phyloP scores from a whole-genome alignment of 805 yeast species.

The Blastobotrys attinorum region DNA sequence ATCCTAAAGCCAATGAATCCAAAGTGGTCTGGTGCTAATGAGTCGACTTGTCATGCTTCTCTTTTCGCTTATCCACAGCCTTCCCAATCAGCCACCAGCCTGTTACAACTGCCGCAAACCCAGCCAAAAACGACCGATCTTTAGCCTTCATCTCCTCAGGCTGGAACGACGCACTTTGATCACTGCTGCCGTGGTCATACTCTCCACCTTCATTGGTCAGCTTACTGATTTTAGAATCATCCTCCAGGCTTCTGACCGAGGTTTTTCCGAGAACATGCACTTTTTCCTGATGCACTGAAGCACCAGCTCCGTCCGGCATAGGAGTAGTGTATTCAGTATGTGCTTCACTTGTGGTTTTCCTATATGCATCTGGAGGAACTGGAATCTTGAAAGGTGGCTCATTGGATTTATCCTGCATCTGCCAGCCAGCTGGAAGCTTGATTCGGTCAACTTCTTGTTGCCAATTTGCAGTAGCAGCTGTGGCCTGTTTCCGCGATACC shows the following conservation, averaged over 20 bases:
- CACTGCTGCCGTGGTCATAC: conserved; percentile 6
- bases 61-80: not conserved
- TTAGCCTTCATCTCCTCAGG: conserved; percentile 18
- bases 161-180: too few species aligned
- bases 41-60: too few species aligned
- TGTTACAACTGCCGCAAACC: conserved; percentile 26
- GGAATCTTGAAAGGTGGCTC: conserved; percentile 24
- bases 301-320: conserved; percentile 17
- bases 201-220: conserved; percentile 11
- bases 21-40: too few species aligned
- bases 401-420: not conserved
- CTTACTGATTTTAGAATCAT: conserved; percentile 9
- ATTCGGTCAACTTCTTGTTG: not conserved
- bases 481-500: conserved; percentile 32
- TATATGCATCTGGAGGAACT: conserved; percentile 21
- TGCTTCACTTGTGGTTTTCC: conserved; percentile 8
- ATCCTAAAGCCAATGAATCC: too few species aligned
- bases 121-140: conserved; percentile 28
- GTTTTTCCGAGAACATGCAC: conserved; percentile 15
- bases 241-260: conserved; percentile 23
- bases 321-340: conserved; percentile 8
- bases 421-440: not conserved
- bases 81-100: conserved; percentile 31
- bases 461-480: conserved; percentile 23
- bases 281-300: conserved; percentile 6